These are phyloP conservation scores for Luzula sylvatica DNA, from an alignment of 176 grass and related monocot species.

Conservation along the genomic window DNA sequence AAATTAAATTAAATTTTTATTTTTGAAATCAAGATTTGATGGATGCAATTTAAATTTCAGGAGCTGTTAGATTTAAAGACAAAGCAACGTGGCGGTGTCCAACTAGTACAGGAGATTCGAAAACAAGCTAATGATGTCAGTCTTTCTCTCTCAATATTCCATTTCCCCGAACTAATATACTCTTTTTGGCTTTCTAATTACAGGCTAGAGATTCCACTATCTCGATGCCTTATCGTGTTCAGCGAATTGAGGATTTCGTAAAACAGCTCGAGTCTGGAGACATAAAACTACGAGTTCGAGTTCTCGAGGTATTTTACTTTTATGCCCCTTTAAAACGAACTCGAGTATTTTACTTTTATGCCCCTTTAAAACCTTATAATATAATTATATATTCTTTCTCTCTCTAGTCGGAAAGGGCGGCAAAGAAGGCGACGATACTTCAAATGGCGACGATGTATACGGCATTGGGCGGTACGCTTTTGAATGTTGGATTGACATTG, in stretches of 20 bases:
- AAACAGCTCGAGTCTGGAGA: constrained; percentile 86
- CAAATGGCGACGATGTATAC: constrained; percentile 89
- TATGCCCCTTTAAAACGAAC: too few relatives aligned
- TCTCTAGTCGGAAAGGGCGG: constrained; percentile 63
- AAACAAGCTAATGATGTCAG: constrained; percentile 97
- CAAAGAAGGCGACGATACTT: constrained; percentile 65
- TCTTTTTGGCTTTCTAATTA: background rate
- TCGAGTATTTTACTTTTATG: too few relatives aligned
- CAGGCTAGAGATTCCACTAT: constrained; percentile 79
- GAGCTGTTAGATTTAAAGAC: constrained; percentile 77
- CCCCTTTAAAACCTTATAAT: background rate
- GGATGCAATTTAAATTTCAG: constrained; percentile 27
- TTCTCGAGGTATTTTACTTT: constrained; percentile 63
- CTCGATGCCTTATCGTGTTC: constrained; percentile 89
- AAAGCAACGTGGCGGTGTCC: constrained; percentile 32
- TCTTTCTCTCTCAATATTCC: constrained; percentile 12
- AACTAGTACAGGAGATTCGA: constrained; percentile 69
- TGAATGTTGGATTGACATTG: constrained; percentile 74
- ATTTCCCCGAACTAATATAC: background rate
- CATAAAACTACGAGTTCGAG: constrained; percentile 84
- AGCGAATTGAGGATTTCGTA: constrained; percentile 84
- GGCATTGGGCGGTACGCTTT: constrained; percentile 65
- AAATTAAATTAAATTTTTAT: too few relatives aligned
- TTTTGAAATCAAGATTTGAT: too few relatives aligned
- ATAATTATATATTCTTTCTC: background rate